A percentile compares a stretch with the other conserved stretches of the same genome.
Evolutionary conservation across 352 stramenopile species (phyloP).

Genomic region (Globisporangium canariense): DNA sequence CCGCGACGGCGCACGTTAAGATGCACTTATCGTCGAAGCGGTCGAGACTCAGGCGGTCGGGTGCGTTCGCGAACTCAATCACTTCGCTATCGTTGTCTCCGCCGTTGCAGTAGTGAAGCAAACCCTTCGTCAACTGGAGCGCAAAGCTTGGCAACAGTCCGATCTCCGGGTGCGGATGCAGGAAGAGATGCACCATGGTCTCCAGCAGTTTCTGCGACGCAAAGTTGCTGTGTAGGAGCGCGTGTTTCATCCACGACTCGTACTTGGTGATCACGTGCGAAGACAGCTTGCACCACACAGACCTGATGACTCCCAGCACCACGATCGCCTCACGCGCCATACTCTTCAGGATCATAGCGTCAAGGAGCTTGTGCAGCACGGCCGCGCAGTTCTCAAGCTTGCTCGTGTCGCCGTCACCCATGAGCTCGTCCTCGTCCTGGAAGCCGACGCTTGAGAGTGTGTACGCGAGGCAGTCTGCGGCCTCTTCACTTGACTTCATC

Average conservation of each 20-base stretch:
- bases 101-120: constrained; percentile 34
- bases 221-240: constrained; percentile 15
- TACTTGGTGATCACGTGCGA: constrained; percentile 13
- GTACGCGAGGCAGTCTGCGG: constrained; percentile 18
- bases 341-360: constrained; percentile 18
- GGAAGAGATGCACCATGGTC: constrained; percentile 29
- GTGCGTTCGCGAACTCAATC: constrained; percentile 7
- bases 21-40: constrained; percentile 32
- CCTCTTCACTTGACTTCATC: constrained; percentile 19
- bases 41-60: constrained; percentile 21
- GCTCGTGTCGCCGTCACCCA: constrained; percentile 7
- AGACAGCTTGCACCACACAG: constrained; percentile 22
- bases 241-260: constrained; percentile 31
- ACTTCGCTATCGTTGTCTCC: constrained; percentile 18
- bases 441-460: constrained; percentile 14
- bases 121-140: constrained; percentile 29
- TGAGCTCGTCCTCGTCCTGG: constrained; percentile 22
- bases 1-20: constrained; percentile 25
- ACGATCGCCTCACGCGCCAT: constrained; percentile 16
- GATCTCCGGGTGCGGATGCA: constrained; percentile 25
- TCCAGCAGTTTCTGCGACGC: constrained; percentile 27
- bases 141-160: constrained; percentile 21
- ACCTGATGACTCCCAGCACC: constrained; percentile 15
- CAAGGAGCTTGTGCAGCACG: constrained; percentile 25
- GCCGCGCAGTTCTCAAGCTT: constrained; percentile 24